phyloP scores from a whole-genome alignment of 129 eudicot genomes.

The Arctium lappa region DNA sequence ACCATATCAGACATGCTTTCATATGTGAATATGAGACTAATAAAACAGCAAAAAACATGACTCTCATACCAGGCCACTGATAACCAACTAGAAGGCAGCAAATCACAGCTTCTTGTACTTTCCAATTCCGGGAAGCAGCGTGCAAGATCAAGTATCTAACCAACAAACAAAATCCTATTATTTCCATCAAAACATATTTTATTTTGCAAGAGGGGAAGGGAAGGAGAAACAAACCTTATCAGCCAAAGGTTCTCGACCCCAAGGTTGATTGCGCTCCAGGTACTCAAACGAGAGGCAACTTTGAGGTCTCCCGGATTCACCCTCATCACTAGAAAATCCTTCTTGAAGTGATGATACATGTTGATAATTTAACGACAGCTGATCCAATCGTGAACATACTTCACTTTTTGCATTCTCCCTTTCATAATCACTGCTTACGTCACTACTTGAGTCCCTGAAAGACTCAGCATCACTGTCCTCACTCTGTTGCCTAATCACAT shows the following conservation, averaged over 20 bases:
- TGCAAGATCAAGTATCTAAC: conserved; percentile 82
- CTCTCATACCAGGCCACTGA: conserved; percentile 88
- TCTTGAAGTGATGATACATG: conserved; percentile 50
- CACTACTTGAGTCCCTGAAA: conserved; percentile 90
- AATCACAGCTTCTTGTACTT: conserved; percentile 66
- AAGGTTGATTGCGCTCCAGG: conserved; percentile 70
- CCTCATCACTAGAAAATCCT: conserved; percentile 85
- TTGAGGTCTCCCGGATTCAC: conserved; percentile 67
- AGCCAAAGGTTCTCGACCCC: conserved; percentile 78
- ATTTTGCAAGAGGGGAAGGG: background rate
- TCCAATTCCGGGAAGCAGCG: conserved; percentile 64
- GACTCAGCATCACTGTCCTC: conserved; percentile 90
- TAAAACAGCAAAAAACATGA: background rate
- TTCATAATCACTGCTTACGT: conserved; percentile 83
- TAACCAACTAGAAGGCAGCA: conserved; percentile 80
- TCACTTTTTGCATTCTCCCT: conserved; percentile 36
- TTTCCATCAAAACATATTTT: background rate
- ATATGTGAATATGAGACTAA: background rate
- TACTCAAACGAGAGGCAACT: conserved; percentile 62
- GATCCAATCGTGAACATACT: conserved; percentile 36
- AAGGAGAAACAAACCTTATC: conserved; percentile 53
- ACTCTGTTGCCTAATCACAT: conserved; percentile 51
- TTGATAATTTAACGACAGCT: conserved; percentile 48
- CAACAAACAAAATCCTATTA: background rate
- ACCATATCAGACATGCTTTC: background rate